phyloP scores from a whole-genome alignment of 176 grass and related monocot species.

The Pontederia crassipes region DNA sequence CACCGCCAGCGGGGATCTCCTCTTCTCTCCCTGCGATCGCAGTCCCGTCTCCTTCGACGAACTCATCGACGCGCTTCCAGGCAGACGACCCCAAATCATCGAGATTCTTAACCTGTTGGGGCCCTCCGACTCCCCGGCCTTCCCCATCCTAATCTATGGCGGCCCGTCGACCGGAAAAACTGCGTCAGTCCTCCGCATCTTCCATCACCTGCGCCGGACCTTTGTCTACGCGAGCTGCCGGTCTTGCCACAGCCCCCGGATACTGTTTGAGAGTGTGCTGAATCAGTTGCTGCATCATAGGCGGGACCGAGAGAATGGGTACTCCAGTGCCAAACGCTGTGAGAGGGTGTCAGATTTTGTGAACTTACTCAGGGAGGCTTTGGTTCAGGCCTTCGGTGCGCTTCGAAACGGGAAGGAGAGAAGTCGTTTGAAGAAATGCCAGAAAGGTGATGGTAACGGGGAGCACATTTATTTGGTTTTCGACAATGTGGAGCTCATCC shows the following conservation, averaged over 20 bases:
- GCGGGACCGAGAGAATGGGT: not conserved
- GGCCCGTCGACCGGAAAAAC: constrained; percentile 64
- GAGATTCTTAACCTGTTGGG: constrained; percentile 59
- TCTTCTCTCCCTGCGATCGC: not conserved
- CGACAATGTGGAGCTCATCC: constrained; percentile 62
- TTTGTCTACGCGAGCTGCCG: constrained; percentile 58
- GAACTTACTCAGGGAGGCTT: constrained; percentile 41
- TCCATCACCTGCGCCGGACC: constrained; percentile 33
- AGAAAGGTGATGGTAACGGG: constrained; percentile 2
- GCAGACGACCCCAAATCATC: constrained; percentile 41
- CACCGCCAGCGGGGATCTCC: not conserved
- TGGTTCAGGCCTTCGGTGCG: constrained; percentile 10
- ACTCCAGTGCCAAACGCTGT: constrained; percentile 29
- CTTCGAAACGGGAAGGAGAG: not conserved
- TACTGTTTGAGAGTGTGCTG: constrained; percentile 33
- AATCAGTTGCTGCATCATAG: constrained; percentile 16
- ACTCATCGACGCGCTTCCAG: constrained; percentile 26
- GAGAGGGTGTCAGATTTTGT: constrained; percentile 73
- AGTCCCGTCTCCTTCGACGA: constrained; percentile 1
- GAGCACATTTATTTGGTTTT: constrained; percentile 66
- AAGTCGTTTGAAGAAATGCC: not conserved
- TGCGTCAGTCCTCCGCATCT: constrained; percentile 48
- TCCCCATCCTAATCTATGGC: constrained; percentile 53
- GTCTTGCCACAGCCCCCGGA: constrained; percentile 35
- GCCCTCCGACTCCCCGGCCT: constrained; percentile 35